phyloP scores from a whole-genome alignment of 2,329 filamentous ascomycete species.

The Aspergillus sp. region DNA sequence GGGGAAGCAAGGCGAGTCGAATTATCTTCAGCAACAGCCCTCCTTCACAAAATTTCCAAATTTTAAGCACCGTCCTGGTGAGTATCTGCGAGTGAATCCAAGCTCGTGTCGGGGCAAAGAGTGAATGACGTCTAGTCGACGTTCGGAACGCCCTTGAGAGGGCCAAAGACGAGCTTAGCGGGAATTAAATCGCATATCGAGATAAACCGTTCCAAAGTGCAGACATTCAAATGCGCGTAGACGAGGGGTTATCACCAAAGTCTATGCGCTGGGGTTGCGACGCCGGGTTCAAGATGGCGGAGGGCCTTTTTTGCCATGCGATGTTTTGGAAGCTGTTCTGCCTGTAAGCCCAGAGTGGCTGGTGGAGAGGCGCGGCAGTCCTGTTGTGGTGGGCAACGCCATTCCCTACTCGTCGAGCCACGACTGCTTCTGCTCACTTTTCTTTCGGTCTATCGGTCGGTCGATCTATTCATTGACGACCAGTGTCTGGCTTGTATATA shows the following conservation, averaged over 20 bases:
- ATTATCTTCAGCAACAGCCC: neutral
- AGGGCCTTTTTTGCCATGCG: no score
- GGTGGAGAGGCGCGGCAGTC: neutral
- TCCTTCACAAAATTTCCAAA: neutral
- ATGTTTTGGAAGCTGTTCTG: no score
- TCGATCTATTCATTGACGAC: no score
- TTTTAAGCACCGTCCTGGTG: neutral
- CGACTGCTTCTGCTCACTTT: neutral
- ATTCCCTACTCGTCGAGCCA: neutral
- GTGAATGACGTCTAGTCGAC: slow-evolving; percentile 1
- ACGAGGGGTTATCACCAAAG: no score
- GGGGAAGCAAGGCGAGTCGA: neutral
- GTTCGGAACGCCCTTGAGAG: neutral
- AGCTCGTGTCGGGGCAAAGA: neutral
- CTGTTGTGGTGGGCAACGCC: slow-evolving; percentile 18
- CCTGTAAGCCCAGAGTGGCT: neutral
- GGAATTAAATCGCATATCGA: neutral
- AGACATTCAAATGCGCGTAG: no score
- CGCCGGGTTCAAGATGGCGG: no score
- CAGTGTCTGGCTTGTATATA: no score
- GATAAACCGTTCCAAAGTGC: neutral
- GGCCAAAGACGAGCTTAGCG: neutral
- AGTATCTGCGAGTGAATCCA: neutral
- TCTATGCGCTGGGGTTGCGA: no score
- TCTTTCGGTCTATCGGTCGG: no score